Conservation (phyloP, 208 protist species). For the Leishmania mexicana region DNA sequence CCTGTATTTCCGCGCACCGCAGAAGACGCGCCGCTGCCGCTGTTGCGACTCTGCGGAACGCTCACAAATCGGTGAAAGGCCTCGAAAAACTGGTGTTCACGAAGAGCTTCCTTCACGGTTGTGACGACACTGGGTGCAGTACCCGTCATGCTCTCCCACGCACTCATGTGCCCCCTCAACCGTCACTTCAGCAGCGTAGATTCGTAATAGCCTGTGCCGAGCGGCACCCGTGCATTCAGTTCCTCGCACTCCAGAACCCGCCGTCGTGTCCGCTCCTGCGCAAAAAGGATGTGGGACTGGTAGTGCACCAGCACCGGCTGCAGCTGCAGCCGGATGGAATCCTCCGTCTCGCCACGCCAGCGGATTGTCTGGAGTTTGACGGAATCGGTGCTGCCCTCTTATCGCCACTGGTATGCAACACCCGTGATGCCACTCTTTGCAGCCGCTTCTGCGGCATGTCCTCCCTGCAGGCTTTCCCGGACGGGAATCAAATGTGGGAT, state of each 20-base stretch:
- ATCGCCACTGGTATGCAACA: conserved; percentile 22
- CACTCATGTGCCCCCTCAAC: conserved; percentile 4
- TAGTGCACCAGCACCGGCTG: conserved; percentile 55
- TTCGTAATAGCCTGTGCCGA: conserved; percentile 22
- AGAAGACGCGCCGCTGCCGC: background rate
- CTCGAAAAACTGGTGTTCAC: conserved; percentile 19
- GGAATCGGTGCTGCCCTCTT: conserved; percentile 12
- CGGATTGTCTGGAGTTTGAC: conserved; percentile 35
- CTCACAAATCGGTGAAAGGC: conserved; percentile 22
- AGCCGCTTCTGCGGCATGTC: background rate
- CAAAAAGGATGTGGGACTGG: conserved; percentile 44
- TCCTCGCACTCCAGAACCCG: conserved; percentile 43
- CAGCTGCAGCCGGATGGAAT: conserved; percentile 39
- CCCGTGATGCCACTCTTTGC: conserved; percentile 17
- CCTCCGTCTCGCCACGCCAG: conserved; percentile 43
- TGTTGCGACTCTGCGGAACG: background rate
- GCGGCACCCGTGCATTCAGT: conserved; percentile 34
- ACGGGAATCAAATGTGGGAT: conserved; percentile 45
- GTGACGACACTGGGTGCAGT: conserved; percentile 11
- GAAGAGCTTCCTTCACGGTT: conserved; percentile 10
- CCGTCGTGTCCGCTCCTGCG: conserved; percentile 52
- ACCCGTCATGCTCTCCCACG: background rate
- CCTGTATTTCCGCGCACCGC: background rate
- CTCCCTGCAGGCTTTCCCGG: conserved; percentile 15
- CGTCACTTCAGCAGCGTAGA: conserved; percentile 21